Evolutionary conservation across 2,329 filamentous ascomycete species (phyloP), one percentile per base, ranked within the genome.

Genomic region (Camillea tinctor): DNA sequence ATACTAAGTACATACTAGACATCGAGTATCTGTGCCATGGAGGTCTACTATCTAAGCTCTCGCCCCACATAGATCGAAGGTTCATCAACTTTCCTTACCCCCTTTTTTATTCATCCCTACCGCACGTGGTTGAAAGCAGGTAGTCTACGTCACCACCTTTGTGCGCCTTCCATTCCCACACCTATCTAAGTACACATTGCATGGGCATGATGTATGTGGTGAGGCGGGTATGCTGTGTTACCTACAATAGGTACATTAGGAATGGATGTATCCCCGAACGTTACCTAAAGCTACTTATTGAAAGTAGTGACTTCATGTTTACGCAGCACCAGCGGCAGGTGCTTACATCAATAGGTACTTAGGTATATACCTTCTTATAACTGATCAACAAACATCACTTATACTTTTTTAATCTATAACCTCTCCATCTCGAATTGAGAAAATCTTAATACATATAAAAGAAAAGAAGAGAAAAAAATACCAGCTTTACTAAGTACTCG

Each of bases 131-230:
- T 54, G 26, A 54, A 60, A 36, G 56, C 51, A 61, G 26, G 7
- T 54, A 54, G 48, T 49, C 64, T 69, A 71, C 69, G 69, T 71
- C 69, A 71, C 67, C 64, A 70, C 55, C 64, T 23, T 54, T 36
- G 44, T 44, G 15, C 4, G n/a, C 52, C 36, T 55, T 20, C 26
- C 7, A 30, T 9, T 30, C 8, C 26, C 26, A 30, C 26, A 30
- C 26, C 26, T 30, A 30, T 11, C 26, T n/a, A n/a, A 30, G 26
- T 9, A n/a, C n/a, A n/a, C n/a, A n/a, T n/a, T n/a, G n/a, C 24
- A 30, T 30, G 7, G 8, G 2, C 26, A 30, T 30, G 26, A 30
- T 30, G 26, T 30, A 30, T 11, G n/a, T n/a, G n/a, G n/a, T 30
- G 26, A 30, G 26, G 26, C 26, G 26, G 6, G 13, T 11, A 30